phyloP scores from a whole-genome alignment of 179 eudicot species.

The Camellia oleifera region DNA sequence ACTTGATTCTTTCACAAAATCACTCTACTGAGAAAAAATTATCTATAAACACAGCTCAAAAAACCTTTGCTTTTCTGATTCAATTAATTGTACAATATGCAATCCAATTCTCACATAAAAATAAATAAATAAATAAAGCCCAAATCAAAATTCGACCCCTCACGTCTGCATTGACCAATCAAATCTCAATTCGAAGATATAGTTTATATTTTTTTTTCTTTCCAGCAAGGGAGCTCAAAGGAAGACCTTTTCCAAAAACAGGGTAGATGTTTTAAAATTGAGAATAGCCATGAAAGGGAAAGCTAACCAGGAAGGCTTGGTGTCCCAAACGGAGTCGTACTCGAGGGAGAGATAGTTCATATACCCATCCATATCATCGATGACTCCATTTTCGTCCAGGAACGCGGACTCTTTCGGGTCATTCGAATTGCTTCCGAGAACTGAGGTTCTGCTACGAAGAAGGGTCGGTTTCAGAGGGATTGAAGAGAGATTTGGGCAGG shows the following conservation, averaged over 20 bases:
- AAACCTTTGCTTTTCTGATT: no score
- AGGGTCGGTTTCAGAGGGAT: constrained; percentile 12
- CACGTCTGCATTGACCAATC: not conserved
- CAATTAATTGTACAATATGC: not conserved
- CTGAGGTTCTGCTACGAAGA: constrained; percentile 17
- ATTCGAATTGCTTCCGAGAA: constrained; percentile 33
- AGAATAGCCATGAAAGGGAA: not conserved
- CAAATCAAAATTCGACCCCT: not conserved
- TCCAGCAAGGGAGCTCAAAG: no score
- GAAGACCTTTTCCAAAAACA: no score
- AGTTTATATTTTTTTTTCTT: not conserved
- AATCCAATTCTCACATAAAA: no score
- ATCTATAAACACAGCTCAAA: not conserved
- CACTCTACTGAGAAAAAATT: not conserved
- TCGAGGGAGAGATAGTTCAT: constrained; percentile 85
- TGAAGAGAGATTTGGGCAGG: constrained; percentile 19
- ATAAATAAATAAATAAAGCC: no score
- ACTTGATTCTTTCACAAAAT: not conserved
- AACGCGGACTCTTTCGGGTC: constrained; percentile 38
- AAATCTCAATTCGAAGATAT: not conserved
- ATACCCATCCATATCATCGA: constrained; percentile 80
- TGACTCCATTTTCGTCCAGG: constrained; percentile 60
- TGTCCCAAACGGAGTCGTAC: constrained; percentile 98
- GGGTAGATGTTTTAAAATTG: not conserved
- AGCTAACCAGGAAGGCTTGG: constrained; percentile 83